Evolutionary conservation across 1,284 basidiomycete species (phyloP), one percentile per base, ranked within the genome.

Genomic region (Cystobasidiaceae sp.): DNA sequence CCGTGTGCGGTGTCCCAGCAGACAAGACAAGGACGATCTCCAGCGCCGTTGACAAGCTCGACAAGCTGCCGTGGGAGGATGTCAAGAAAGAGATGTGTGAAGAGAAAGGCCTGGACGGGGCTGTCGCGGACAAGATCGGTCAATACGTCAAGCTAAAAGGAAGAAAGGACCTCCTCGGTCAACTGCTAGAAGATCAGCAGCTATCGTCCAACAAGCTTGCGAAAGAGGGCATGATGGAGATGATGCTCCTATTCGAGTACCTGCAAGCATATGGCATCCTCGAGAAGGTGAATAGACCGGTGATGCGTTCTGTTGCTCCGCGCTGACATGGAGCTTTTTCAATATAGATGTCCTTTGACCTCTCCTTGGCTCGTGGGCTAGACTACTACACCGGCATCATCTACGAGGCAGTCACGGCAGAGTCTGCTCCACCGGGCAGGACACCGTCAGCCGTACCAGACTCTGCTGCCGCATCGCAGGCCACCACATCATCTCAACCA

Each of bases 361-460:
- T 98, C 72, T 94, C 91, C 7, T 84, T 98, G 23, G 96, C 96
- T 7, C 86, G 96, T 34, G 94, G 94, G 25, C 83, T 98, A 37
- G 96, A 98, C 78, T 98, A 98, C 79, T 97, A 99, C 80, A 98
- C 94, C 0, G 94, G 96, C 41, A 86, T 99, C 74, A 98, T 98
- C 76, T 97, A 97, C 80, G 96, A 99, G 79, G 96, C 92, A 43
- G 84, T 93, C 72, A 90, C 92, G 25, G 90, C 90, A 73, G 90
- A 86, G 0, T 97, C 93, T 8, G 93, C 93, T 0, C 93, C 94
- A 1, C 91, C 94, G 0, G 84, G 85, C 7, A 84, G 89, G 9
- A 30, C 32, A 28, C 61, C 61, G 19, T 23, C 79, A 81, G 82
- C 69, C 82, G 70, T 79, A 25, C 39, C 51, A 32, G 21, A 13